Conservation (phyloP, 495 filamentous ascomycete genomes). For the Trichoderma orchidacearum region DNA sequence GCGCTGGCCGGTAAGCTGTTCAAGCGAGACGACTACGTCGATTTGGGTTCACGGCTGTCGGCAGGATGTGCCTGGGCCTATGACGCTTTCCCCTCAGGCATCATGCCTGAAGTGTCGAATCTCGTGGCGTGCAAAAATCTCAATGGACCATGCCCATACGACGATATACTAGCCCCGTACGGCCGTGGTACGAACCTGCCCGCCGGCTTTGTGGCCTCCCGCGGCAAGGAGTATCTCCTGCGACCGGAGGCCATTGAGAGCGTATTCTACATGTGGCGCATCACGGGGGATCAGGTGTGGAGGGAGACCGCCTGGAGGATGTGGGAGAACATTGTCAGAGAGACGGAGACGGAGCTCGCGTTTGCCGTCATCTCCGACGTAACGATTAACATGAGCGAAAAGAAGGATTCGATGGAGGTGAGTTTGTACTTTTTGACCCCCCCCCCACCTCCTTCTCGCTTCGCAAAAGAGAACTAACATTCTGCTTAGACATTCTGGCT, state of each 20-base stretch:
- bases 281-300: conserved; percentile 37
- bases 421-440: not conserved
- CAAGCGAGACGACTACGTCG: conserved; percentile 45
- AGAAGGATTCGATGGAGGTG: conserved; percentile 31
- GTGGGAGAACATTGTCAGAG: conserved; percentile 32
- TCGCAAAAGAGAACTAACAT: conserved; percentile 4
- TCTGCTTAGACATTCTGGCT: conserved; percentile 32
- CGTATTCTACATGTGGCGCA: conserved; percentile 44
- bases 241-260: conserved; percentile 48
- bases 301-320: conserved; percentile 45
- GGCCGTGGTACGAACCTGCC: not conserved
- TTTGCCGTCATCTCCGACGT: conserved; percentile 28
- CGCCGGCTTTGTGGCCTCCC: conserved; percentile 12
- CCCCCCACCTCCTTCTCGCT: not conserved
- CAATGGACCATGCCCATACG: conserved; percentile 11
- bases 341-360: conserved; percentile 28
- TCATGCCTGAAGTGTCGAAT: conserved; percentile 61
- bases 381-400: conserved; percentile 10
- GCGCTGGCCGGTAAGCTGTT: conserved; percentile 60
- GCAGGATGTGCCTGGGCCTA: conserved; percentile 75
- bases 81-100: conserved; percentile 49
- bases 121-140: conserved; percentile 34
- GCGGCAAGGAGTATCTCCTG: conserved; percentile 24
- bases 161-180: not conserved
- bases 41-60: conserved; percentile 54